phyloP scores from a whole-genome alignment of 2,329 filamentous ascomycete species.

The Elsinoe arachidis region DNA sequence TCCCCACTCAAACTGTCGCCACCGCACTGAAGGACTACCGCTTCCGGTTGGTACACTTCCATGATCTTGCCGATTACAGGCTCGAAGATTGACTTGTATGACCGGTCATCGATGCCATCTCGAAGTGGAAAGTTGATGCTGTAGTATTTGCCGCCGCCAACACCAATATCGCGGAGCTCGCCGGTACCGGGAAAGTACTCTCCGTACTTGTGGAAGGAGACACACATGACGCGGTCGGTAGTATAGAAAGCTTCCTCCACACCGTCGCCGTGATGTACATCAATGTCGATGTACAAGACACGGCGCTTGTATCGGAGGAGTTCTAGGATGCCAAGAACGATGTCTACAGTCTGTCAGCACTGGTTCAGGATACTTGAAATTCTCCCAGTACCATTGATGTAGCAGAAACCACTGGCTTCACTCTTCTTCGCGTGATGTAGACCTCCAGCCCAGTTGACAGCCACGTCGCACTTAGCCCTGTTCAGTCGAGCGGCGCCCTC shows the following conservation, averaged over 20 bases:
- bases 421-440: constrained; percentile 43
- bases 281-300: constrained; percentile 59
- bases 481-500: constrained; percentile 61
- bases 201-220: constrained; percentile 65
- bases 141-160: constrained; percentile 59
- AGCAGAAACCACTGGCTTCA: constrained; percentile 41
- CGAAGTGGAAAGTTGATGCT: constrained; percentile 61
- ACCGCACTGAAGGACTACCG: constrained; percentile 60
- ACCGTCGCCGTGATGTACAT: constrained; percentile 60
- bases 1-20: constrained; percentile 61
- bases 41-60: constrained; percentile 59
- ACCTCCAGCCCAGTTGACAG: constrained; percentile 45
- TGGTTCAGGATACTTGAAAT: neutral
- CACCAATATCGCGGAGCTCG: constrained; percentile 59
- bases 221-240: constrained; percentile 63
- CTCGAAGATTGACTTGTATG: constrained; percentile 61
- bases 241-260: constrained; percentile 66
- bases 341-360: constrained; percentile 38
- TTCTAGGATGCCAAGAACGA: constrained; percentile 58
- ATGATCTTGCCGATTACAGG: constrained; percentile 59
- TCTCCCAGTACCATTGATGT: constrained; percentile 35
- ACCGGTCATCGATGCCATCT: constrained; percentile 57
- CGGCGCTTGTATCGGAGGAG: constrained; percentile 55
- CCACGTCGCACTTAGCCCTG: constrained; percentile 59
- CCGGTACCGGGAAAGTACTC: constrained; percentile 65